Evolutionary conservation across 2,329 filamentous ascomycete species (phyloP).

Genomic region (Aaosphaeria arxii): DNA sequence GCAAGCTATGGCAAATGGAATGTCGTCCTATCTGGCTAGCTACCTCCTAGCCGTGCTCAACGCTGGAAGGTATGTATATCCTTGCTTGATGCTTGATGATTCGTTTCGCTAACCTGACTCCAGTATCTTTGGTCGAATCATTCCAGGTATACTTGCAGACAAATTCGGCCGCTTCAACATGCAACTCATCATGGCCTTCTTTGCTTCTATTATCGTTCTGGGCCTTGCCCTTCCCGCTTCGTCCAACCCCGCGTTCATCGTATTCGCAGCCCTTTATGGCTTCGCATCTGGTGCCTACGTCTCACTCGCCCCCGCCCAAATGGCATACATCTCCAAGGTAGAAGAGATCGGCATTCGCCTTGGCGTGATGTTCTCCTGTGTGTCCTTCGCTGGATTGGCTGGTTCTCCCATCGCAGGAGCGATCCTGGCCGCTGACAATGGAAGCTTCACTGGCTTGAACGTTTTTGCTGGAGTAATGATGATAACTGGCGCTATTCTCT

Average conservation of each 20-base stretch:
- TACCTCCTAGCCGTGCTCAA: constrained; percentile 55
- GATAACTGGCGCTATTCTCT: constrained; percentile 39
- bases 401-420: constrained; percentile 49
- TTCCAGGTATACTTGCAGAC: constrained; percentile 55
- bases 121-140: constrained; percentile 54
- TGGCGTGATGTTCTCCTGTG: constrained; percentile 49
- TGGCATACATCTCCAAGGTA: constrained; percentile 42
- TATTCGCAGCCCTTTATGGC: constrained; percentile 49
- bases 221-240: constrained; percentile 48
- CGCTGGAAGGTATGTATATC: constrained; percentile 53
- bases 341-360: constrained; percentile 56
- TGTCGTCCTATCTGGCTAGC: constrained; percentile 46
- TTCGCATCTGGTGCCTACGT: constrained; percentile 54
- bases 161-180: constrained; percentile 54
- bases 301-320: constrained; percentile 44
- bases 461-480: constrained; percentile 62
- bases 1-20: constrained; percentile 46
- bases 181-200: constrained; percentile 19
- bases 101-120: background rate
- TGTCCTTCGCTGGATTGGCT: constrained; percentile 46
- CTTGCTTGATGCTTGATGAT: constrained; percentile 30
- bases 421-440: constrained; percentile 40
- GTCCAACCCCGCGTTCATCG: constrained; percentile 42
- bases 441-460: constrained; percentile 58
- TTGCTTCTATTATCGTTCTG: constrained; percentile 45